Evolutionary conservation across 805 yeast genomes (phyloP), one percentile per base, ranked within the genome.

Genomic region (Komagataella mondaviorum): DNA sequence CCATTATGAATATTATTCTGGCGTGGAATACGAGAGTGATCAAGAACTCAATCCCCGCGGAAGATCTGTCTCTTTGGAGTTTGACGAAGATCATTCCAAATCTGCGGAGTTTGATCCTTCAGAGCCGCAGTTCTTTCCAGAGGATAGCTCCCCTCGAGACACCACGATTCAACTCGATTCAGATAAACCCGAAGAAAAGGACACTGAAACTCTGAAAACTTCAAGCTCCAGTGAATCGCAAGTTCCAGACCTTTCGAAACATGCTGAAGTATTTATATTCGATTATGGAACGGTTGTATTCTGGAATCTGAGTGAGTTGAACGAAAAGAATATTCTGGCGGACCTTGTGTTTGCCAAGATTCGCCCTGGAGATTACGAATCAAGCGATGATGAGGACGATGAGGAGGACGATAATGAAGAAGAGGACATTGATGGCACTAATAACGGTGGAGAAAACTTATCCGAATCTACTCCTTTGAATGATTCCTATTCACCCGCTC

Each of bases 261-360:
- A 83, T 62, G 91, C 96, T 0, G 98, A 91, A 60, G 76, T 93
- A 72, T 93, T 93, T 60, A 77, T 93, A 12, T 81, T 91, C 63
- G 82, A 80, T 51, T 93, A 93, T 63, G 99, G 99, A 18, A 95
- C 91, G 12, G 88, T 93, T n/a, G 97, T 93, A 18, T 90, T 93
- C 61, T 93, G 99, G 99, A 93, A 93, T 61, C 89, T 93, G 59
- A 81, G 91, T 2, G 96, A 89, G 62, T 72, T 78, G 6, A 96
- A 93, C 62, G 99, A 93, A 60, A 89, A 89, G 69, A 93, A 91
- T 59, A 80, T 93, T 17, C 73, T 93, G 51, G 98, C 97, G 1
- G 99, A 93, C 61, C 71, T 93, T 55, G 85, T 83, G n/a, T 81
- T 85, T 67, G 88, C 88, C 5, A 66, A 62, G 54, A 56, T 67